These are phyloP conservation scores for Grosmannia penicillata DNA, from an alignment of 2,329 filamentous ascomycete genomes.

Conservation along the genomic window DNA sequence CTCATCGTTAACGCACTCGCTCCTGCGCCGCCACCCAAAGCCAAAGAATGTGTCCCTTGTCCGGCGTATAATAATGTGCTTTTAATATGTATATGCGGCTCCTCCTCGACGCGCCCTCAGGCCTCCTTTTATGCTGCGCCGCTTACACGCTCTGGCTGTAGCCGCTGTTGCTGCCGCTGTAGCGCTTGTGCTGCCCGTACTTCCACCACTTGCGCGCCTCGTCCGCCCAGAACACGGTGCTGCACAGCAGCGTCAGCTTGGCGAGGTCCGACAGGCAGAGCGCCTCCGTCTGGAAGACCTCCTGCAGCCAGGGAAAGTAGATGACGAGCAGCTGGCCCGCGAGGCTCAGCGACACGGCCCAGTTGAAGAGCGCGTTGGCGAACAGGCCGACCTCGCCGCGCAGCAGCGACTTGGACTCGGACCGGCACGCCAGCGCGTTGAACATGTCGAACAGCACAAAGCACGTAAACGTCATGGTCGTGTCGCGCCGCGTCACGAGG, in stretches of 20 bases:
- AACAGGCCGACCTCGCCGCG: constrained; percentile 73
- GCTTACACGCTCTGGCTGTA: constrained; percentile 51
- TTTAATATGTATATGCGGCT: not conserved
- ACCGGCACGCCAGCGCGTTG: constrained; percentile 87
- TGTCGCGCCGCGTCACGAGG: constrained; percentile 79
- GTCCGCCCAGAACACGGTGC: constrained; percentile 89
- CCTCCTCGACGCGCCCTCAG: not conserved
- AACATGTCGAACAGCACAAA: constrained; percentile 99
- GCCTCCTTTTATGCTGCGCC: not conserved
- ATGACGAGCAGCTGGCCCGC: constrained; percentile 81
- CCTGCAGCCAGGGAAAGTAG: constrained; percentile 86
- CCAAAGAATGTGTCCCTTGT: too few relatives aligned
- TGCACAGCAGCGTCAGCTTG: constrained; percentile 59
- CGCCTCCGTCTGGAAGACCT: constrained; percentile 90
- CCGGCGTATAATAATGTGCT: too few relatives aligned
- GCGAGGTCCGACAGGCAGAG: constrained; percentile 61
- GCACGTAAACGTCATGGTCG: constrained; percentile 98
- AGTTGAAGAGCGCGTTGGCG: constrained; percentile 90
- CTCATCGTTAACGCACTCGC: too few relatives aligned
- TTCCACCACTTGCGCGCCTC: constrained; percentile 72
- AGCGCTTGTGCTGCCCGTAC: constrained; percentile 37
- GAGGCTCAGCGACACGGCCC: constrained; percentile 75
- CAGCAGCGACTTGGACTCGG: constrained; percentile 77
- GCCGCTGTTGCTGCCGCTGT: constrained; percentile 47
- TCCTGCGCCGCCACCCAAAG: too few relatives aligned